Conservation (phyloP, 495 filamentous ascomycete species). For the Lasiosphaeria hispida region DNA sequence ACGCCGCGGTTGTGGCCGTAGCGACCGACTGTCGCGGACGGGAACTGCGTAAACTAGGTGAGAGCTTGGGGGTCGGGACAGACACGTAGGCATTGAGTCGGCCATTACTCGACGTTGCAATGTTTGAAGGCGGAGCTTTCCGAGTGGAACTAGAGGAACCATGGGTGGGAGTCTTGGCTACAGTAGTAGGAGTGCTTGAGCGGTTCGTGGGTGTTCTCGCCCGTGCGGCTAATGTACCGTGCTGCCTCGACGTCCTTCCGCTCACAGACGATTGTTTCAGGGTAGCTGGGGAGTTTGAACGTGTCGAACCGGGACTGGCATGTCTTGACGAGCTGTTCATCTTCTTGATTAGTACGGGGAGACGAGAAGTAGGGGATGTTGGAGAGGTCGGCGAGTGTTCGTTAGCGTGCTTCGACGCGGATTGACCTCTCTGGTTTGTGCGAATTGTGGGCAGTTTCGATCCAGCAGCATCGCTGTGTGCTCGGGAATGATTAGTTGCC, state of each 20-base stretch:
- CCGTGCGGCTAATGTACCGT: constrained; percentile 18
- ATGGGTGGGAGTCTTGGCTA: constrained; percentile 40
- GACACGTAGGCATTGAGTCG: constrained; percentile 55
- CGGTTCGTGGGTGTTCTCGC: constrained; percentile 37
- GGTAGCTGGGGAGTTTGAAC: constrained; percentile 50
- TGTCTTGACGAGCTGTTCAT: constrained; percentile 40
- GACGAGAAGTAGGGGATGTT: constrained; percentile 38
- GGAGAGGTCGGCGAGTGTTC: constrained; percentile 31
- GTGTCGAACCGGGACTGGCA: constrained; percentile 46
- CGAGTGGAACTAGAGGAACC: constrained; percentile 25
- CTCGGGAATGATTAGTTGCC: constrained; percentile 42
- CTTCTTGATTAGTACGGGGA: constrained; percentile 45
- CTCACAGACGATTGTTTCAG: constrained; percentile 36
- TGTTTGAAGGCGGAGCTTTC: constrained; percentile 30
- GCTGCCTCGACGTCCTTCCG: constrained; percentile 41
- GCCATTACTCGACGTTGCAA: constrained; percentile 32
- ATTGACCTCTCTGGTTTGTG: constrained; percentile 19
- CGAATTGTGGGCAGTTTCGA: constrained; percentile 34
- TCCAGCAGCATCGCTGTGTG: constrained; percentile 48
- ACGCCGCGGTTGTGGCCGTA: constrained; percentile 62
- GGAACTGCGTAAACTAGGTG: constrained; percentile 77
- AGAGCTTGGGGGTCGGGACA: constrained; percentile 48
- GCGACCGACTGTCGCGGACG: constrained; percentile 78
- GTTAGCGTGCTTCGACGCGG: constrained; percentile 17
- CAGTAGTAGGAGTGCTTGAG: constrained; percentile 32